Evolutionary conservation across 2,329 filamentous ascomycete genomes (phyloP).

Genomic region (Fusarium austroafricanum): DNA sequence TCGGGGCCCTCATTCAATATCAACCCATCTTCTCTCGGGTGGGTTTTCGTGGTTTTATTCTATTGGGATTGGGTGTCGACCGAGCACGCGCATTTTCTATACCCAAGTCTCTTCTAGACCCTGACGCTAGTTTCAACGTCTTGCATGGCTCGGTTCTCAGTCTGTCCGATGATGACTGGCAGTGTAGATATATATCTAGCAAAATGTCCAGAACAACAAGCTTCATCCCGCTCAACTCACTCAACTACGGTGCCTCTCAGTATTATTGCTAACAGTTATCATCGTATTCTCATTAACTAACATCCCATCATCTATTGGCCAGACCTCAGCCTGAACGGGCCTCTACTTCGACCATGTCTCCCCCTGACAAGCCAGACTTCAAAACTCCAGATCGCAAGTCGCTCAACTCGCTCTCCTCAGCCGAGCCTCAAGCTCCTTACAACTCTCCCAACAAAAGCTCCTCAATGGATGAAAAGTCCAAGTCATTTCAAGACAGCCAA

Average conservation of each 20-base stretch:
- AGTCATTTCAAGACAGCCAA: background rate
- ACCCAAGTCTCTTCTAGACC: background rate
- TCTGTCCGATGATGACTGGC: constrained; percentile 21
- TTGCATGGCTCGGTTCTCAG: constrained; percentile 17
- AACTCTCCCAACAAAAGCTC: background rate
- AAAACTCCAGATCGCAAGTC: constrained; percentile 26
- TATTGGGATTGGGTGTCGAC: constrained; percentile 3
- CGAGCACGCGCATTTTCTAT: constrained; percentile 9
- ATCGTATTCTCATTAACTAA: background rate
- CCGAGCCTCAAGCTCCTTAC: constrained; percentile 12
- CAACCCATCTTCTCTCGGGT: constrained; percentile 16
- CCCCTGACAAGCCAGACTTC: constrained; percentile 1
- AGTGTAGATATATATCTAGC: constrained; percentile 35
- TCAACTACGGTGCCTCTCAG: background rate
- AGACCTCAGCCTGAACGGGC: background rate
- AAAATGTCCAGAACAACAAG: constrained; percentile 5
- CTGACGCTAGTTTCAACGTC: constrained; percentile 14
- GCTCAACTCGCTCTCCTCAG: constrained; percentile 36
- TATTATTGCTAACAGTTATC: background rate
- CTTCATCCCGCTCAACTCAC: constrained; percentile 6
- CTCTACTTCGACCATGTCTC: constrained; percentile 24
- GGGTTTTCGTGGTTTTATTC: background rate
- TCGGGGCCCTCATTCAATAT: constrained; percentile 17
- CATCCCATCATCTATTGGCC: background rate
- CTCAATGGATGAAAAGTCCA: background rate